Evolutionary conservation across 177 flowering plant species (phyloP), one percentile per base, ranked within the genome.

Genomic region (Vitis hybrid): DNA sequence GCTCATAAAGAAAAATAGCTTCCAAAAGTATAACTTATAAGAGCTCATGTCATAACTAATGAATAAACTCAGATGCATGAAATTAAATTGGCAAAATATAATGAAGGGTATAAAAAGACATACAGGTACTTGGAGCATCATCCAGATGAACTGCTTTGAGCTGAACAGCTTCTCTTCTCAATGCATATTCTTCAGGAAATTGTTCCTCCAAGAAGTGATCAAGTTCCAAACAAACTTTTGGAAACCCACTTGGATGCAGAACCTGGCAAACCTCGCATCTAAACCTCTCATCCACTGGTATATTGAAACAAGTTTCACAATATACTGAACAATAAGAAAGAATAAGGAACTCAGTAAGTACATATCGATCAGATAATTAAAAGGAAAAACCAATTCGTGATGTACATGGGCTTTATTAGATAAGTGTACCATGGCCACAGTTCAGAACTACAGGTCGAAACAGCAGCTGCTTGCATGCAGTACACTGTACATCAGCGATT

Each of bases 401-500:
- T 35, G 46, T 35, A 35, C 46, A 35, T 35, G 46, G 46, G 46
- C 46, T 35, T 24, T 35, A 35, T 5, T 35, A 35, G 46, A 35
- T 35, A 35, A 35, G 5, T 35, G 46, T 87, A 94, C 98, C 98
- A 82, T 92, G 96, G 66, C 98, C 98, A 81, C 98, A 94, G 71
- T 94, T 92, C 67, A 94, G 91, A 82, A 88, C 92, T n/a, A 74
- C 83, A 50, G 98, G 97, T 56, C 67, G 87, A 67, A 76, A 79
- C 6, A 94, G 87, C 63, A 94, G 62, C 66, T 81, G 78, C 67
- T 82, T 85, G 89, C 97, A 94, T 52, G 81, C 73, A 21, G 74
- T 52, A 73, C 97, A 94, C 35, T 81, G 72, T 50, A 82, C 81
- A 82, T 94, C 94, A 65, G 64, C 70, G 35, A 75, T 62, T 65